Evolutionary conservation across 768 basidiomycete species (phyloP).

Genomic region (Chalciporus chontae): DNA sequence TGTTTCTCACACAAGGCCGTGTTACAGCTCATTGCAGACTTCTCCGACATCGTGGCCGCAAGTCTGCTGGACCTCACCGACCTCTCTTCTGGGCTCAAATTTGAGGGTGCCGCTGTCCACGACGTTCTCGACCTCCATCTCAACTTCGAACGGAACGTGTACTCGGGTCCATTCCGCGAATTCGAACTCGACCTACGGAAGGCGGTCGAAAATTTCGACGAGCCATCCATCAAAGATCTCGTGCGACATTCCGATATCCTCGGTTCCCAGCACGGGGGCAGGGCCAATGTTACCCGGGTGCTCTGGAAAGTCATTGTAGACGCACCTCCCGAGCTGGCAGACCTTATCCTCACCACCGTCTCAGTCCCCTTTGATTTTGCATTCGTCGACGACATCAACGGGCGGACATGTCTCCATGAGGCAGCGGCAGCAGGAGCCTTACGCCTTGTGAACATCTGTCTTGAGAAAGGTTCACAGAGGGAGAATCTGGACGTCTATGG

Average conservation of each 20-base stretch:
- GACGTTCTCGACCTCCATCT: slow-evolving; percentile 76
- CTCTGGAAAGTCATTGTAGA: slow-evolving; percentile 91
- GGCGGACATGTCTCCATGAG: slow-evolving; percentile 89
- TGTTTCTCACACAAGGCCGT: slow-evolving; percentile 9
- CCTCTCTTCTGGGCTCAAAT: slow-evolving; percentile 67
- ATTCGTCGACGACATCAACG: slow-evolving; percentile 96
- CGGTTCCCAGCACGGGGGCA: slow-evolving; percentile 55
- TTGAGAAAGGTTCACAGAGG: slow-evolving; percentile 65
- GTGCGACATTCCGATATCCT: slow-evolving; percentile 68
- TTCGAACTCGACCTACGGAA: slow-evolving; percentile 84
- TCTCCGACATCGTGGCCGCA: slow-evolving; percentile 87
- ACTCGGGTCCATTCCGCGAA: slow-evolving; percentile 77
- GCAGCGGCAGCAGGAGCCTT: slow-evolving; percentile 82
- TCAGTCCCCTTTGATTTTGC: slow-evolving; percentile 77
- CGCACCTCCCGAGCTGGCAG: slow-evolving; percentile 67
- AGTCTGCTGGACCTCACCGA: slow-evolving; percentile 79
- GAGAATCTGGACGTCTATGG: slow-evolving; percentile 86
- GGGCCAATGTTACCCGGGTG: slow-evolving; percentile 79
- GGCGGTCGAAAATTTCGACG: slow-evolving; percentile 63
- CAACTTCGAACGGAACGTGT: slow-evolving; percentile 53
- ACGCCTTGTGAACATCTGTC: slow-evolving; percentile 76
- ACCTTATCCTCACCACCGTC: slow-evolving; percentile 68
- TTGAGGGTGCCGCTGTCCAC: slow-evolving; percentile 74
- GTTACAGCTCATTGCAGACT: slow-evolving; percentile 83
- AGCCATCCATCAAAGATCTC: slow-evolving; percentile 61